Base-by-base conservation (phyloP, 306 rosid genomes). In the Mucuna pruriens region DNA sequence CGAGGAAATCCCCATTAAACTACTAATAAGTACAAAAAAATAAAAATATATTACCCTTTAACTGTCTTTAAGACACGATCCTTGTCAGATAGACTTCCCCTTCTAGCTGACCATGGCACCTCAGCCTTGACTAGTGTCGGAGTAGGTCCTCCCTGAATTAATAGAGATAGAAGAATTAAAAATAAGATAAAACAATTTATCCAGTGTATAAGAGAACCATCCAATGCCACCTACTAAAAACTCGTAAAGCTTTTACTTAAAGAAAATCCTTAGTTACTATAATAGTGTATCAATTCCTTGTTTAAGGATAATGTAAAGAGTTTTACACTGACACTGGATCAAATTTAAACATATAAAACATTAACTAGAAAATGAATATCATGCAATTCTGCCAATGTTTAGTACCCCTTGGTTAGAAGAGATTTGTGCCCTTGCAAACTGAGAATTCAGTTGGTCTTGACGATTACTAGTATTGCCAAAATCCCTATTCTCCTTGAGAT, bases 51-150 rank as follows among this genome's bases (percentile, higher is more conserved):
- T 76, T 94, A 96, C 99, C 99, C 99, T 84, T 96, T 96, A 7
- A 96, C 92, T 57, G 98, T 94, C 88, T 94, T 96, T 86, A 92
- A 67, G 40, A 94, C 98, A 71, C 98, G 98, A 64, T 94, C 99
- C 79, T 90, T 92, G 0, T 96, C 99, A 80, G 99, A 92, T 46
- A 92, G 90, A 68, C 31, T 88, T 79, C 86, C 99, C 84, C 86
- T 96, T 86, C 94, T 90, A 48, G 90, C 94, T 61, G 99, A 96
- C 99, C 99, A 96, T 55, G 98, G 99, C 70, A 90, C 92, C 71
- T 91, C 97, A 40, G 98, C 99, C 86, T 94, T 96, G 80, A 89
- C 87, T 63, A 96, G 83, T 52, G 91, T 82, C n/a, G 92, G 78
- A 54, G 92, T 78, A 68, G 97, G 86, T 75, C 94, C 97, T 68